These are phyloP conservation scores for Backusella mclennaniae DNA, from an alignment of 192 early-diverging fungal species.

Conservation along the genomic window DNA sequence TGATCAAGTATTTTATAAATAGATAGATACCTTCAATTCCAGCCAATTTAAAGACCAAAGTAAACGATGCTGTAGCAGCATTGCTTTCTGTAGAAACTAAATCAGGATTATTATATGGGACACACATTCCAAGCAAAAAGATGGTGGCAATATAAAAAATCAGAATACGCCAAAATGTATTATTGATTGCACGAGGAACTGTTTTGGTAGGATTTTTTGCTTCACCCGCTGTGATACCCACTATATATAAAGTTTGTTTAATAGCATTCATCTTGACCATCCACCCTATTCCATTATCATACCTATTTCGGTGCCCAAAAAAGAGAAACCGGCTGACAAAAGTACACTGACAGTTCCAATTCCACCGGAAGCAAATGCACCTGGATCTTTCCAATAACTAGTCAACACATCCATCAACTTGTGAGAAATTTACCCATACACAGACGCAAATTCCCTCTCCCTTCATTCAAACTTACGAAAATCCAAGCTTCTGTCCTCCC, in stretches of 20 bases:
- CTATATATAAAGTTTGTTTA: conserved; percentile 7
- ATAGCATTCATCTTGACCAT: neutral
- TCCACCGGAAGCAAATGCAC: conserved; percentile 53
- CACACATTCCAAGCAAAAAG: conserved; percentile 76
- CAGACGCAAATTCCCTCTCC: too few relatives aligned
- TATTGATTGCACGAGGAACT: conserved; percentile 71
- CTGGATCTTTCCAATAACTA: conserved; percentile 68
- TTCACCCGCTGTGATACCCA: conserved; percentile 91
- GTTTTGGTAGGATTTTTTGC: conserved; percentile 78
- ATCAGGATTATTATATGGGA: conserved; percentile 58
- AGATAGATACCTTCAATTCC: conserved; percentile 23
- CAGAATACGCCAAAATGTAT: conserved; percentile 83
- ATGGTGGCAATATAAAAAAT: conserved; percentile 83
- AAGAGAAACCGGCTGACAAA: conserved; percentile 78
- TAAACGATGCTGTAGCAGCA: conserved; percentile 63
- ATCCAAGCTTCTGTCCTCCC: conserved; percentile 52
- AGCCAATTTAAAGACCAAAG: conserved; percentile 57
- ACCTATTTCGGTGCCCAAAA: conserved; percentile 82
- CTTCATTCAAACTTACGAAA: conserved; percentile 14
- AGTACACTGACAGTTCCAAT: conserved; percentile 66
- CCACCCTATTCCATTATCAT: neutral
- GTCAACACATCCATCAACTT: neutral
- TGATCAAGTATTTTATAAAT: too few relatives aligned
- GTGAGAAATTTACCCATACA: neutral
- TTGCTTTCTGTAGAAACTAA: conserved; percentile 45